These are phyloP conservation scores for Eimeria falciformis DNA, from an alignment of 169 alveolate species.

Conservation along the genomic window DNA sequence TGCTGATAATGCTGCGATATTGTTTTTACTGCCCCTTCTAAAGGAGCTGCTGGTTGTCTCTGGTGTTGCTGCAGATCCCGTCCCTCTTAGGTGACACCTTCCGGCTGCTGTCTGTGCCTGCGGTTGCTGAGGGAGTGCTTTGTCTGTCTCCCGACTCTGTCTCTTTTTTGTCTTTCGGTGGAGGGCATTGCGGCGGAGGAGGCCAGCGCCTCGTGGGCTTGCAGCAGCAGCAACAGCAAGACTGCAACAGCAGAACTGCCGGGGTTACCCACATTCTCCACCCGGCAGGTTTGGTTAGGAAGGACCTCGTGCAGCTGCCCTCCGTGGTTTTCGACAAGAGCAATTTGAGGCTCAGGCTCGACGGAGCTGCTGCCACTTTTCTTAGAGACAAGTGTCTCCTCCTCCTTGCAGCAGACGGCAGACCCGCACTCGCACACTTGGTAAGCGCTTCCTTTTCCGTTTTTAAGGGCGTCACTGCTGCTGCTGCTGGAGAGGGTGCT, in stretches of 20 bases:
- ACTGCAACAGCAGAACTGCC: conserved; percentile 1
- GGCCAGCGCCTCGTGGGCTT: conserved; percentile 14
- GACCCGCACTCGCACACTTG: conserved; percentile 67
- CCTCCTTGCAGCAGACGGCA: conserved; percentile 10
- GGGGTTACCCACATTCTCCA: conserved; percentile 62
- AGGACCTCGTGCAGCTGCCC: conserved; percentile 45
- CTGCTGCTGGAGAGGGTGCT: conserved; percentile 16
- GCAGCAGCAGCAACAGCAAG: conserved; percentile 52
- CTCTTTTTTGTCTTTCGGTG: conserved; percentile 1
- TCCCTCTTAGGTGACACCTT: conserved; percentile 36
- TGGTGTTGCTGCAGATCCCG: conserved; percentile 52
- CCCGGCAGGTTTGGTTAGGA: conserved; percentile 50
- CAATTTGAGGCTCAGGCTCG: conserved; percentile 19
- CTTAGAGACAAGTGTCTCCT: conserved; percentile 45
- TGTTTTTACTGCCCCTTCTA: not conserved
- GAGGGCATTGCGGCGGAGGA: conserved; percentile 58
- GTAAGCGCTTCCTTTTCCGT: conserved; percentile 11
- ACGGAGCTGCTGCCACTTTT: not conserved
- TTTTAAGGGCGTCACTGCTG: conserved; percentile 11
- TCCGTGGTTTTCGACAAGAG: conserved; percentile 60
- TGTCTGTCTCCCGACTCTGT: conserved; percentile 64
- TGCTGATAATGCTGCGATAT: not conserved
- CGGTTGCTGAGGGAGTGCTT: conserved; percentile 15
- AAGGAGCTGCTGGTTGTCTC: conserved; percentile 24
- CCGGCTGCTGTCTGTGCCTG: conserved; percentile 19